Percentiles rank a stretch among this genome's conserved stretches.
Conservation (phyloP, 345 rosid genomes). For the Zanthoxylum bungeanum region DNA sequence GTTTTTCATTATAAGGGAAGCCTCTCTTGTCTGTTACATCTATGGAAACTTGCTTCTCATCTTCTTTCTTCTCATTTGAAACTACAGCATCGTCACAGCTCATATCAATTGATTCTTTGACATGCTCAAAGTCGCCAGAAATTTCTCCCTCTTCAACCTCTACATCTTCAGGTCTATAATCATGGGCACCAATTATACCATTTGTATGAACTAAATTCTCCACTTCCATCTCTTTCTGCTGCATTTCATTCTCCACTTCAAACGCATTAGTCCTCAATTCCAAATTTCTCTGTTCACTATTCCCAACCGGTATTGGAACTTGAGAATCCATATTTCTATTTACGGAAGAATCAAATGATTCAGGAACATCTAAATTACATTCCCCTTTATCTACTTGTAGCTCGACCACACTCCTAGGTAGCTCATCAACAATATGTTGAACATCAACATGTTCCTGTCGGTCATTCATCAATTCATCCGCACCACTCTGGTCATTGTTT, state of each 20-base stretch:
- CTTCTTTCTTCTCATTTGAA: conserved; percentile 23
- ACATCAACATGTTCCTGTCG: conserved; percentile 22
- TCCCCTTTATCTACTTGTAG: conserved; percentile 22
- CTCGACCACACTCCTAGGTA: conserved; percentile 15
- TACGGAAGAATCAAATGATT: conserved; percentile 8
- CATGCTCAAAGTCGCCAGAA: conserved; percentile 34
- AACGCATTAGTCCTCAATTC: conserved; percentile 1
- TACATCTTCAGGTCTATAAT: conserved; percentile 32
- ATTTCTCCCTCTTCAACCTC: conserved; percentile 63
- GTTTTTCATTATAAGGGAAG: conserved; percentile 16
- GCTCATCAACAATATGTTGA: conserved; percentile 20
- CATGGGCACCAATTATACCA: conserved; percentile 14
- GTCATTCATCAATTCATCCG: conserved; percentile 17
- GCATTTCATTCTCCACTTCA: conserved; percentile 21
- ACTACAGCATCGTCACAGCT: conserved; percentile 23
- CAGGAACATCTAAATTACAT: conserved; percentile 16
- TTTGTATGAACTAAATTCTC: conserved; percentile 23
- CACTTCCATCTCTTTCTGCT: conserved; percentile 31
- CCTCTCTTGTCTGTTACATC: conserved; percentile 17
- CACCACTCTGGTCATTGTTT: no score
- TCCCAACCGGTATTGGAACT: conserved; percentile 22
- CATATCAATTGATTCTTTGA: conserved; percentile 21
- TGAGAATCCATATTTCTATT: conserved; percentile 16
- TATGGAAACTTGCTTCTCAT: conserved; percentile 28
- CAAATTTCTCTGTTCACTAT: conserved; percentile 11